Evolutionary conservation across 371 early-diverging fungal genomes (phyloP), one percentile per base, ranked within the genome.

Genomic region (Syncephalis plumigaleata): DNA sequence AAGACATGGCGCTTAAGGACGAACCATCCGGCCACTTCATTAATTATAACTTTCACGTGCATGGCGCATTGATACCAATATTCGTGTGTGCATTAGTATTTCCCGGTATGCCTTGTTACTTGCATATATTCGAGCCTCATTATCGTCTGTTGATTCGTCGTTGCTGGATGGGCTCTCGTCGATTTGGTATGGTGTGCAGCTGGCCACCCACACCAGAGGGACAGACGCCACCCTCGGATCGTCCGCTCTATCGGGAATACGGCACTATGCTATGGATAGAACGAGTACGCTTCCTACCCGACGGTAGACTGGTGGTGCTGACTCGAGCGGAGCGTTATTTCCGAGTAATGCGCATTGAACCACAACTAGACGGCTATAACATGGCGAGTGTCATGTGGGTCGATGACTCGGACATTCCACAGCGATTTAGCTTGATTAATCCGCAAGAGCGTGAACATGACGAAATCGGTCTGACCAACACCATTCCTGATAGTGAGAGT

Each of bases 41-140:
- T 5, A 25, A 50, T 36, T 22, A 40, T 16, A 49, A 59, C 18
- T 18, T 46, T 7, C 38, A 39, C 7, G 36, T 49, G 25, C 53
- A 52, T 9, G 45, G 55, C 37, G 55, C 58, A 17, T 55, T 64
- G 18, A 64, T 59, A 5, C 85, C 85, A 0, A 56, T 84, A 2
- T 71, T 84, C 44, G 55, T 75, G 37, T 74, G 75, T 51, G 60
- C 71, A 0, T 55, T 84, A 17, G 67, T 72, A 2, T 70, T 77
- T 21, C 82, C 82, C 13, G 65, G 66, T 15, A 65, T 70, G 54
- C 73, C 71, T 3, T 72, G 73, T 50, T 73, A 63, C 24, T 63
- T 81, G 37, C 68, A 77, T 51, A 55, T 81, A 16, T 78, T 73
- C 55, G 79, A 79, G 49, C 74, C 74, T 1, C 64, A 71, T 1